Base-by-base conservation (phyloP, 2,329 filamentous ascomycete genomes). In the Zelopaecilomyces penicillatus region DNA sequence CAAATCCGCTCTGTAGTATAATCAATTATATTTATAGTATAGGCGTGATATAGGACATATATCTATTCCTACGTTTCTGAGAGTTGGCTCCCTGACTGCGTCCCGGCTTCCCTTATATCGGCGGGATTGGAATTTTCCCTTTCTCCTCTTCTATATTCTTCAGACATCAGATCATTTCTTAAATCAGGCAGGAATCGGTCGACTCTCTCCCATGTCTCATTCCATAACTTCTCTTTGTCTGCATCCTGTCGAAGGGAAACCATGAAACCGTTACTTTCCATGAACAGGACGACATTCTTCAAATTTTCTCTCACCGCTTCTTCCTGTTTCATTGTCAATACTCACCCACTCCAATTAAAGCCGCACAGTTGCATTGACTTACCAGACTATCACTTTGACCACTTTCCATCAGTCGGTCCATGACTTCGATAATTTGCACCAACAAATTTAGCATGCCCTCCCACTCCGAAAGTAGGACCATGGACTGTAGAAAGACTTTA, bases 331-430 rank as follows among this genome's bases (percentile, higher is more conserved):
- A 9, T 30, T 10, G 41, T 49, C 31, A 48, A 43, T 34, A 30
- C 10, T 30, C 12, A 12, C 29, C 5, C n/a, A 9, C 26, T 10
- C 4, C 31, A 29, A 37, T 28, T 7, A 30, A 5, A 33, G 5
- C 7, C 27, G 6, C 29, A 39, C 4, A 30, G 10, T 12, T 30
- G 30, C 9, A 36, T 2, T 12, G 32, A 74, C 83, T 67, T 77
- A 90, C 86, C 60, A 95, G 67, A 57, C 84, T 91, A 58, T 95
- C 89, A 27, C 87, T 87, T 63, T 95, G 89, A 1, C 91, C 91
- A 57, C 87, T 93, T 58, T 96, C 95, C 82, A 96, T 94, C 52
- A 98, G 75, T 27, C 93, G 82, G 63, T 98, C 93, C 79, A 98
- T 89, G 43, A 96, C 87, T 54, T 90, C 88, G 52, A 97, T 78